A percentile compares a stretch with the other conserved stretches of the same genome.
Conservation (phyloP, 2,329 filamentous ascomycete species). For the Ceratocystis lukuohia region DNA sequence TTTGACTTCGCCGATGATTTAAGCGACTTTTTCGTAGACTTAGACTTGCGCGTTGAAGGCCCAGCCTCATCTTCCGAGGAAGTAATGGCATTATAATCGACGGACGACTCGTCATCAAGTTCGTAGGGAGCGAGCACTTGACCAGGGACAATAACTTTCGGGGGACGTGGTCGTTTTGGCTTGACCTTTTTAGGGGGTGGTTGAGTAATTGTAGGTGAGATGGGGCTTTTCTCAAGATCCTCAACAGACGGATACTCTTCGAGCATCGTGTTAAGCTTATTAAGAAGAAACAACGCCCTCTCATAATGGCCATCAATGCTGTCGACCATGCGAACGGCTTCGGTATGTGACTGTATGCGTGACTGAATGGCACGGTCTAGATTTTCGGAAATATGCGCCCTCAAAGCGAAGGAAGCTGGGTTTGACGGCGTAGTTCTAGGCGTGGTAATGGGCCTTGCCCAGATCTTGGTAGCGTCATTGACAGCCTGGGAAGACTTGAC, state of each 20-base stretch:
- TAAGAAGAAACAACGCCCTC: too few species aligned
- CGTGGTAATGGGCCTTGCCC: conserved; percentile 39
- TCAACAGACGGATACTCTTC: conserved; percentile 44
- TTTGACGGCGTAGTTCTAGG: conserved; percentile 29
- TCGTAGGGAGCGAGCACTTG: conserved; percentile 55
- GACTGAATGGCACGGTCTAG: conserved; percentile 42
- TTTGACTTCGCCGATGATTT: too few species aligned
- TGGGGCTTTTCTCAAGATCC: conserved; percentile 30
- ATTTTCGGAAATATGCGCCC: conserved; percentile 46
- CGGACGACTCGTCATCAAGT: conserved; percentile 46
- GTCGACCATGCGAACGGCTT: conserved; percentile 48
- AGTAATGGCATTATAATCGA: conserved; percentile 35
- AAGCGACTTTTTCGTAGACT: conserved; percentile 22
- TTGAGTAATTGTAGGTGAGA: background rate
- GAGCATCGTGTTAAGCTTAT: conserved; percentile 45
- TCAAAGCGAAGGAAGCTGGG: conserved; percentile 37
- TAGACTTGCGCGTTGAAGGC: conserved; percentile 27
- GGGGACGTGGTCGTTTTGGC: conserved; percentile 29
- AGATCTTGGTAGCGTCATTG: conserved; percentile 42
- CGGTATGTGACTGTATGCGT: conserved; percentile 45
- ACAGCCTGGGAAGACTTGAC: conserved; percentile 41
- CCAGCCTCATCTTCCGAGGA: conserved; percentile 34
- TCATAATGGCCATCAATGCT: conserved; percentile 31
- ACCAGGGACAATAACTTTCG: conserved; percentile 51
- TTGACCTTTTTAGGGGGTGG: conserved; percentile 13